Conservation (phyloP, 179 eudicot species). For the Heliamphora ciliata region DNA sequence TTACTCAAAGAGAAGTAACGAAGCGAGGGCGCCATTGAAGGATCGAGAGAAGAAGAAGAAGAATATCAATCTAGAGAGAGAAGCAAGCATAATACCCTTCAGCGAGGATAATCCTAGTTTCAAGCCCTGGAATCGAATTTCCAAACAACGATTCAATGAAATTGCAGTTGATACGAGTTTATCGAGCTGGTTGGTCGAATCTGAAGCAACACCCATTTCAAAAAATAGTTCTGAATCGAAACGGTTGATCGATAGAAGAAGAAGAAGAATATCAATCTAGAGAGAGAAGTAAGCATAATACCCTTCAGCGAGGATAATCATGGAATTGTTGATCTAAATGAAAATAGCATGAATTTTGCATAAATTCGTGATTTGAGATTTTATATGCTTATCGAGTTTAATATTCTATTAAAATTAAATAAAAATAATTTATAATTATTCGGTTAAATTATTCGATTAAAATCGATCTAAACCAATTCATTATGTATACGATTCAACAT, state of each 20-base stretch:
- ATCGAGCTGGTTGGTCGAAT: constrained; percentile 48
- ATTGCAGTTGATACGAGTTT: constrained; percentile 48
- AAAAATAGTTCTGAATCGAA: constrained; percentile 16
- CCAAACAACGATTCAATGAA: constrained; percentile 15
- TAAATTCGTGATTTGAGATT: too few relatives aligned
- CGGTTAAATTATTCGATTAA: too few relatives aligned
- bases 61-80: constrained; percentile 4
- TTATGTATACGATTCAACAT: too few relatives aligned
- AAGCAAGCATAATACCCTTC: neutral
- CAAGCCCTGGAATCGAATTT: constrained; percentile 1
- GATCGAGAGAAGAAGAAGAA: constrained; percentile 45
- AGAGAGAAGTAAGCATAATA: constrained; percentile 4
- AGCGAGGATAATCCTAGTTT: constrained; percentile 20
- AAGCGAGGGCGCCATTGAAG: constrained; percentile 20
- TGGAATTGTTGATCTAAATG: too few relatives aligned
- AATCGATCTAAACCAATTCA: too few relatives aligned
- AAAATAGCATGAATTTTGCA: too few relatives aligned
- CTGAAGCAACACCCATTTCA: constrained; percentile 25
- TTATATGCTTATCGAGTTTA: too few relatives aligned
- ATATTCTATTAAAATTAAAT: too few relatives aligned
- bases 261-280: constrained; percentile 22
- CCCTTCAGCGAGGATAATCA: constrained; percentile 15
- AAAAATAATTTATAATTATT: too few relatives aligned
- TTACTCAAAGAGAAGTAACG: constrained; percentile 36
- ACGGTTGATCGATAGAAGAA: constrained; percentile 35